Base-by-base conservation (phyloP, 345 rosid species). In the Noccaea bulbosa region DNA sequence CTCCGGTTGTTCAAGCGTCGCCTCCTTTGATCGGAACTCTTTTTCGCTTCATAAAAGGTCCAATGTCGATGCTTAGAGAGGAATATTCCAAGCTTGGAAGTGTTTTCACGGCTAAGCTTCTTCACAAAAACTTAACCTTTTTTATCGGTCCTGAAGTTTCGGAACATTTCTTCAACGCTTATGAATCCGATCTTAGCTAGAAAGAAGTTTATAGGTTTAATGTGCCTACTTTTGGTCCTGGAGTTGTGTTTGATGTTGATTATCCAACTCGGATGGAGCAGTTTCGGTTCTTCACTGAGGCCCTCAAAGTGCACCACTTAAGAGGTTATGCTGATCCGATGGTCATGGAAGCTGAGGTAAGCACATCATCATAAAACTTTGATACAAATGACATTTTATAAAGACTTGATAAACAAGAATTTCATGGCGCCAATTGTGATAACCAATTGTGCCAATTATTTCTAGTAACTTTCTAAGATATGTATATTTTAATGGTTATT, bases 171-270 rank as follows among this genome's bases (percentile, higher is more conserved):
- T 93, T 93, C 79, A 93, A 93, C 87, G 97, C 98, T 64, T 27
- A 85, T 0, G 98, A 93, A 67, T 64, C 85, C 7, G 97, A 91
- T 52, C 87, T 93, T 12, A 93, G 98, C 65, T 97, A 93, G 85
- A 96, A 93, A 77, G 98, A 93, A 70, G 94, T 93, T 2, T 93
- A 93, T 71, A 93, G 85, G 53, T 93, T 93, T 85, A 93, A 93
- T 74, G 98, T 93, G 57, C 98, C 97, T 6, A 87, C 96, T 52
- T 93, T 93, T 63, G 98, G 98, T 15, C 98, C 94, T 7, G 97
- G 98, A 27, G 98, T 93, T 20, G 98, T 93, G 45, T 93, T 93
- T 57, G 98, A 91, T 68, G 98, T 91, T 4, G 95, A 93, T 65
- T 93, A 93, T 67, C 62, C 93, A 1, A 54, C 91, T 30, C 82